Base-by-base conservation (phyloP, 2,329 filamentous ascomycete genomes). In the Biscogniauxia sp. region DNA sequence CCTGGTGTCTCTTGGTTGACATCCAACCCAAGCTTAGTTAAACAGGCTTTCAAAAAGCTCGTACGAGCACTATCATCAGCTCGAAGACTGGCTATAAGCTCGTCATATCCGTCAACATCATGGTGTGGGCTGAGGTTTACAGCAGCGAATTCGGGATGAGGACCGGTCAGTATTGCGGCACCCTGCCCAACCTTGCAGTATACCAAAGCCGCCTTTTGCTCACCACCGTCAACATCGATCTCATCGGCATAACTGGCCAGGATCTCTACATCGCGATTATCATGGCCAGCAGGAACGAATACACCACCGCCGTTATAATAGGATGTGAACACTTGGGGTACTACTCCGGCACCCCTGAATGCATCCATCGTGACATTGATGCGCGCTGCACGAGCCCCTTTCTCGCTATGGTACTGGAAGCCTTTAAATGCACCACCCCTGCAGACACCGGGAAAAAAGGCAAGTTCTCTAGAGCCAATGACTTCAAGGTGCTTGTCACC, bases 291-390 rank as follows among this genome's bases (percentile, higher is more conserved):
- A 76, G 95, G 89, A 1, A 97, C 91, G 77, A 98, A 99, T 1
- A 96, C 87, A 3, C 95, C 93, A 0, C 95, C 95, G 0, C 95
- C 95, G 68, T 99, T 99, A 75, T 94, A 97, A 73, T 99, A 99
- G 15, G 87, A 88, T 57, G 82, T 80, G 61, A 96, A 91, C 1
- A 80, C 79, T 1, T 86, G 82, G 0, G 88, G 84, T 1, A 89
- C 73, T 3, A 78, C 76, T 0, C 79, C 82, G 0, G 68, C 72
- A 6, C 69, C 70, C 0, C 77, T 74, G 61, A 96, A 85, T 0
- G 80, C 79, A 1, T 80, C 80, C 64, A 85, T 86, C 13, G 84
- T 79, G 13, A 95, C 86, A 56, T 80, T 83, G 53, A 98, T 68
- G 60, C 84, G 81, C 0, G 87, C 87, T 2, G 91, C 92, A 68